These are phyloP conservation scores for Colletotrichum plurivorum DNA, from an alignment of 2,329 filamentous ascomycete genomes.

Conservation along the genomic window DNA sequence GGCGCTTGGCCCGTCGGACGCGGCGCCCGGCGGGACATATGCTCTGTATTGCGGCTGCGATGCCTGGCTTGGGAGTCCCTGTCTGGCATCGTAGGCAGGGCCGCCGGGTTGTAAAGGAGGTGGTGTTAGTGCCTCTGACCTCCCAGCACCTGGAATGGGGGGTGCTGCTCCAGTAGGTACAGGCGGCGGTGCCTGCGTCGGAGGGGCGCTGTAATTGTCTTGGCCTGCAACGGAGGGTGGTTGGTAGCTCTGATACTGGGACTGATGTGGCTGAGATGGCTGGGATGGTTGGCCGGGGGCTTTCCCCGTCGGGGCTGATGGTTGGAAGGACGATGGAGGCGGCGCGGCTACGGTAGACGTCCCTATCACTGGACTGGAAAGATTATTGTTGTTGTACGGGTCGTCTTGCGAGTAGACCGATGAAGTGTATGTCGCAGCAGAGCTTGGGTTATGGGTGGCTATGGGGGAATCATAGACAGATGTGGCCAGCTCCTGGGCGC, in stretches of 20 bases:
- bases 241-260: slow-evolving; percentile 60
- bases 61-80: slow-evolving; percentile 64
- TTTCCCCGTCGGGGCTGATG: slow-evolving; percentile 42
- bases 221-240: slow-evolving; percentile 49
- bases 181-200: slow-evolving; percentile 47
- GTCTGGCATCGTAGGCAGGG: slow-evolving; percentile 63
- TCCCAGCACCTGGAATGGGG: slow-evolving; percentile 51
- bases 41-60: slow-evolving; percentile 70
- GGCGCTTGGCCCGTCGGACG: slow-evolving; percentile 59
- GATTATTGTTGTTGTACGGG: slow-evolving; percentile 61
- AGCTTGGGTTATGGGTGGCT: slow-evolving; percentile 63
- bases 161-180: slow-evolving; percentile 56
- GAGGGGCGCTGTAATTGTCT: slow-evolving; percentile 48
- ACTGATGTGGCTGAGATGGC: slow-evolving; percentile 49
- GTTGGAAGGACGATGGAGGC: slow-evolving; percentile 41
- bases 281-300: slow-evolving; percentile 41
- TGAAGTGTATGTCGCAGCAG: slow-evolving; percentile 60
- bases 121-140: slow-evolving; percentile 47
- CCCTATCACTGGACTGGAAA: slow-evolving; percentile 46
- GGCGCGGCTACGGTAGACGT: slow-evolving; percentile 48
- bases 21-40: slow-evolving; percentile 65
- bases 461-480: slow-evolving; percentile 84
- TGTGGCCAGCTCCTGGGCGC: slow-evolving; percentile 83
- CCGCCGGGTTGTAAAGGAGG: slow-evolving; percentile 62
- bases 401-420: slow-evolving; percentile 66